Conservation (phyloP, 345 rosid species). For the Eucalyptus cloeziana region DNA sequence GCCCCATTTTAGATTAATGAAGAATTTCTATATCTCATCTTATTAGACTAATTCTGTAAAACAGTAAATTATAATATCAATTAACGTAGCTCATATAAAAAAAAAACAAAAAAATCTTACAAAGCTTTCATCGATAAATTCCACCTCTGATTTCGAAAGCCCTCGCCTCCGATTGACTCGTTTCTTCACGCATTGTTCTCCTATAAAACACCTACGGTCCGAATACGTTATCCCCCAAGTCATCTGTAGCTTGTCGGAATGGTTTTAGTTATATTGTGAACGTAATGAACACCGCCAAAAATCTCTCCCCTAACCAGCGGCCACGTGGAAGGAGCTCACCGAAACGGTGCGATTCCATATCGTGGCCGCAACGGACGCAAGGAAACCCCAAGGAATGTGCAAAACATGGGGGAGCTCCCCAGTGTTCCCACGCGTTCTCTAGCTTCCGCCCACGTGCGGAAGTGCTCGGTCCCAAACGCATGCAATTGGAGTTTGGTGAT, state of each 20-base stretch:
- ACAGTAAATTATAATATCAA: no score
- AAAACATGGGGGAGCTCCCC: background rate
- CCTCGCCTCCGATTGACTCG: background rate
- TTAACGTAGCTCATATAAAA: no score
- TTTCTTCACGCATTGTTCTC: background rate
- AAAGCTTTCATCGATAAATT: no score
- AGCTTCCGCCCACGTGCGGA: background rate
- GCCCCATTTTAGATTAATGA: no score
- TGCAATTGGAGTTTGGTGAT: background rate
- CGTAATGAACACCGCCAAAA: background rate
- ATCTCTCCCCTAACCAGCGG: background rate
- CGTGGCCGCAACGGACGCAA: background rate
- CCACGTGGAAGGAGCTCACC: background rate
- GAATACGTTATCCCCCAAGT: background rate
- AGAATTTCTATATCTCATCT: no score
- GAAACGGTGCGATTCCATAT: background rate
- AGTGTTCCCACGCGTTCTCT: background rate
- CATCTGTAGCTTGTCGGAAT: background rate
- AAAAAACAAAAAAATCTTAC: no score
- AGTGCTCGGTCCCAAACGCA: background rate
- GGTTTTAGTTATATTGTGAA: background rate
- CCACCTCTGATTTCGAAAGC: background rate
- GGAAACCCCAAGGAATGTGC: background rate
- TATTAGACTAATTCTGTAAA: no score
- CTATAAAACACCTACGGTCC: background rate